phyloP scores from a whole-genome alignment of 257 asterid species.

The Ehretia macrophylla region DNA sequence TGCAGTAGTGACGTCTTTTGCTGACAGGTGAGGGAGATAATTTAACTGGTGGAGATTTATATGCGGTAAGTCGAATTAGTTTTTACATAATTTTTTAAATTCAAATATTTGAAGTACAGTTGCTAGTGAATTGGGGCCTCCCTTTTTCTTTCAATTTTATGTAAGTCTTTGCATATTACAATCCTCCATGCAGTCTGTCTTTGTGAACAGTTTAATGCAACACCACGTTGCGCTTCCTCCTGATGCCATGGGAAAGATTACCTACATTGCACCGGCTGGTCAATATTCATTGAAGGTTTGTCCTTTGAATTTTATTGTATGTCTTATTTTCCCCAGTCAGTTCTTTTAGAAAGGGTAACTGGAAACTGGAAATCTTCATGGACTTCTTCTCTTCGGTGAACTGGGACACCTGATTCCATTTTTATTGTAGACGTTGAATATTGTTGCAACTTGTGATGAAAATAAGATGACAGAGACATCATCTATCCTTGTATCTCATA shows the following conservation, averaged over 20 bases:
- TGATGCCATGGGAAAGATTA: slow-evolving; percentile 94
- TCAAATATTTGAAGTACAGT: background rate
- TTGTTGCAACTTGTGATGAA: background rate
- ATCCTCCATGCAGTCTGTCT: slow-evolving; percentile 58
- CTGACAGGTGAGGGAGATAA: slow-evolving; percentile 89
- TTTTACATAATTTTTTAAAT: background rate
- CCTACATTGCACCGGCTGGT: slow-evolving; percentile 90
- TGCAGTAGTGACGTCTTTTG: slow-evolving; percentile 4
- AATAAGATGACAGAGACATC: too few species aligned
- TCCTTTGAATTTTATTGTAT: background rate
- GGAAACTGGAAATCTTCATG: background rate
- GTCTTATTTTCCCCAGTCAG: background rate
- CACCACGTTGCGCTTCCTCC: slow-evolving; percentile 97
- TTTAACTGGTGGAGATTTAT: slow-evolving; percentile 88
- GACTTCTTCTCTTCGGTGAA: too few species aligned
- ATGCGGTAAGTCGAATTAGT: slow-evolving; percentile 59
- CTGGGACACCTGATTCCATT: too few species aligned
- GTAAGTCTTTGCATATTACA: background rate
- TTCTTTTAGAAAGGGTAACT: background rate
- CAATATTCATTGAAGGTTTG: slow-evolving; percentile 88
- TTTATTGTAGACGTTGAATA: too few species aligned
- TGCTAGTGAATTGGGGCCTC: background rate
- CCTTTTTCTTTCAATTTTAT: background rate
- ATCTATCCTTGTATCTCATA: too few species aligned
- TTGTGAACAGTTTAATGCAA: slow-evolving; percentile 84